Evolutionary conservation across 2,329 filamentous ascomycete genomes (phyloP).

Genomic region (Septoria petroselini): DNA sequence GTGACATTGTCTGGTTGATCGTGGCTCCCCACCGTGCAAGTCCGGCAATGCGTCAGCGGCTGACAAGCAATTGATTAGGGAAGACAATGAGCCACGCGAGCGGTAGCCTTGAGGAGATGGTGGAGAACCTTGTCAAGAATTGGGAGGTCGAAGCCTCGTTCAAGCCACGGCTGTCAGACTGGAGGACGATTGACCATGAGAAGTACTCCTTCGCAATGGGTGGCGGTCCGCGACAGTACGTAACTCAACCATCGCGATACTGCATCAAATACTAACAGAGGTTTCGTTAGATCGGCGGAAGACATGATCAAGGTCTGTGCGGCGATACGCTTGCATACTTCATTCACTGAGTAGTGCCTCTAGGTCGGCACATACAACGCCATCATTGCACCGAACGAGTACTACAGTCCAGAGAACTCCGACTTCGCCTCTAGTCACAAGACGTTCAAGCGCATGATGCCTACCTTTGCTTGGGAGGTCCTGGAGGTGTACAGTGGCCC

Average conservation of each 20-base stretch:
- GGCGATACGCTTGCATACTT: not conserved
- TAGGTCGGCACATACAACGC: conserved; percentile 66
- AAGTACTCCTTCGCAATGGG: conserved; percentile 65
- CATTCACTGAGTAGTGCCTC: not conserved
- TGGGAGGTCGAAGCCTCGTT: conserved; percentile 71
- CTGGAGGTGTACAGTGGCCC: conserved; percentile 65
- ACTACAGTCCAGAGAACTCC: conserved; percentile 60
- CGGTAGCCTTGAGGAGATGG: conserved; percentile 57
- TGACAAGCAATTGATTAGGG: conserved; percentile 43
- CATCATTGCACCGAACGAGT: conserved; percentile 61
- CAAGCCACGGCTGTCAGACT: conserved; percentile 60
- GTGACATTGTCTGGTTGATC: not conserved
- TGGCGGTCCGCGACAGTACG: conserved; percentile 52
- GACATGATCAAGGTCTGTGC: conserved; percentile 56
- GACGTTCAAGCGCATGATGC: conserved; percentile 71
- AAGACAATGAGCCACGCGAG: conserved; percentile 56
- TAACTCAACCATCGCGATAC: not conserved
- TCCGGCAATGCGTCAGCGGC: not conserved
- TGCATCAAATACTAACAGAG: conserved; percentile 5
- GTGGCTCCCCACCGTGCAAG: not conserved
- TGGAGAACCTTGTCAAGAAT: conserved; percentile 69
- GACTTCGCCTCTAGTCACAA: conserved; percentile 65
- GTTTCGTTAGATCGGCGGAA: conserved; percentile 45
- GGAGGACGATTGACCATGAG: conserved; percentile 61
- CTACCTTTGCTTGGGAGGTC: conserved; percentile 68